A percentile compares a stretch with the other conserved stretches of the same genome.
These are phyloP conservation scores for Chlorella sp. DNA, from an alignment of 139 green algal species.

Conservation along the genomic window DNA sequence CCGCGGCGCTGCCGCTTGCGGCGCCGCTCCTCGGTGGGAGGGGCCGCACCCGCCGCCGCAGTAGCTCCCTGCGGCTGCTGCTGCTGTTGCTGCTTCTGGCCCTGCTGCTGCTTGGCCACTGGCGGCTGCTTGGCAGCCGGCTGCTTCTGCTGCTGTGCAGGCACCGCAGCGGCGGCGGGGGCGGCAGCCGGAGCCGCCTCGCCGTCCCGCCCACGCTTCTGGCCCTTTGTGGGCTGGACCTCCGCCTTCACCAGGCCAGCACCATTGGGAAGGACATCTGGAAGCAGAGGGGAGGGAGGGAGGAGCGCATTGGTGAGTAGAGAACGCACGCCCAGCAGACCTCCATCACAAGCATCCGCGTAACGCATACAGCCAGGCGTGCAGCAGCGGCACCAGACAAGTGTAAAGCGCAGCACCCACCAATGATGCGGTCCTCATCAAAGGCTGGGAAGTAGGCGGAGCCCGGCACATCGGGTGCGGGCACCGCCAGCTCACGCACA, in stretches of 20 bases:
- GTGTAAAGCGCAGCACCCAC: background rate
- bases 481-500: constrained; percentile 9
- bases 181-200: background rate
- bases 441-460: constrained; percentile 21
- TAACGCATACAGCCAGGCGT: background rate
- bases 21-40: background rate
- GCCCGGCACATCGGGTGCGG: background rate
- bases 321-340: too few species aligned
- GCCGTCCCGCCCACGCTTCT: constrained; percentile 10
- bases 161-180: background rate
- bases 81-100: constrained; percentile 2
- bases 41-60: background rate
- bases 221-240: background rate
- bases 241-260: background rate
- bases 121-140: too few species aligned
- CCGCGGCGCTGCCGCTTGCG: constrained; percentile 4
- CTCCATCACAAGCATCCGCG: too few species aligned
- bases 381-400: background rate
- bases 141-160: background rate
- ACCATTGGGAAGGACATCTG: constrained; percentile 25
- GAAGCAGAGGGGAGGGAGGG: background rate
- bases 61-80: too few species aligned
- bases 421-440: constrained; percentile 27
- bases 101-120: too few species aligned
- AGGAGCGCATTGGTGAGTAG: too few species aligned